Percentiles rank a stretch among this genome's conserved stretches.
Evolutionary conservation across 2,329 filamentous ascomycete genomes (phyloP).

Genomic region (Botrytis elliptica): DNA sequence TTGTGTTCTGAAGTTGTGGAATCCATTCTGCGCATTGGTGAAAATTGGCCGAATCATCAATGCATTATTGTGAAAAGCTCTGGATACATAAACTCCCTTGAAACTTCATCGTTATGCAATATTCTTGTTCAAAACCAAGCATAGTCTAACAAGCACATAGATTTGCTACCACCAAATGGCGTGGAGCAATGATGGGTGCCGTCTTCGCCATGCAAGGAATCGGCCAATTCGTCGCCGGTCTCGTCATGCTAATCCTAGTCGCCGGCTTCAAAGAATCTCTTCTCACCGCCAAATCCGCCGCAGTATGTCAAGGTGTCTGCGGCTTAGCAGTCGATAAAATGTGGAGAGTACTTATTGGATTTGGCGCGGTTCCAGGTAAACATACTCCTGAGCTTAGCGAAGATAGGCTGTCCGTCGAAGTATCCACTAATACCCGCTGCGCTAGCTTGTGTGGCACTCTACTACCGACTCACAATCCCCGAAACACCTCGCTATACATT

Average conservation of each 20-base stretch:
- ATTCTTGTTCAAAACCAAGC: too few species aligned
- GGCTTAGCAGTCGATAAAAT: constrained; percentile 75
- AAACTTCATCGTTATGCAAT: neutral
- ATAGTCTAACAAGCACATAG: constrained; percentile 4
- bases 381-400: neutral
- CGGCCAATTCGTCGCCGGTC: constrained; percentile 73
- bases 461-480: constrained; percentile 80
- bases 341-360: constrained; percentile 74
- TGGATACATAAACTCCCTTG: too few species aligned
- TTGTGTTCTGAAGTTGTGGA: neutral
- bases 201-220: constrained; percentile 89
- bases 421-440: neutral
- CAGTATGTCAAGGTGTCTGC: constrained; percentile 63
- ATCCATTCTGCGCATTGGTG: neutral
- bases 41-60: neutral
- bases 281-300: constrained; percentile 48
- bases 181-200: constrained; percentile 82
- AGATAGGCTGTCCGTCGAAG: neutral
- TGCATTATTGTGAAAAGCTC: neutral
- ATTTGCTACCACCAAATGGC: constrained; percentile 82
- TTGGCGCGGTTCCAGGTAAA: constrained; percentile 54
- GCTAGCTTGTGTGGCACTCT: constrained; percentile 70
- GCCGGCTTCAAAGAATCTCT: constrained; percentile 68
- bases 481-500: constrained; percentile 89
- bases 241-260: constrained; percentile 73